These are phyloP conservation scores for Stevia rebaudiana DNA, from an alignment of 140 eudicot species.

Conservation along the genomic window DNA sequence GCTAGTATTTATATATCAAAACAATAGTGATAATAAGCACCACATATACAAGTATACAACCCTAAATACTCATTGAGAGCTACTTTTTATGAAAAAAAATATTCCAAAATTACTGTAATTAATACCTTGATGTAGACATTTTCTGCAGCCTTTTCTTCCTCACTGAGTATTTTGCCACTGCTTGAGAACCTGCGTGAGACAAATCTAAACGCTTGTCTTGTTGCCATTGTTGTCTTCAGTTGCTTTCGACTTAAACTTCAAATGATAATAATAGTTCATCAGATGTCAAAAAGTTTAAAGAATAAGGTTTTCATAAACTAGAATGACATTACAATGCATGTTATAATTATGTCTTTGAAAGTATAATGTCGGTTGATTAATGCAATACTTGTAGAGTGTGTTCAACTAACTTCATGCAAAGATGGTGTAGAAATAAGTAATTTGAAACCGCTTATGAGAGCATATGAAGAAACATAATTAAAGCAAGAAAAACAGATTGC, in stretches of 20 bases:
- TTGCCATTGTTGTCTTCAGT: conserved; percentile 45
- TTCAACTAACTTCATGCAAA: neutral
- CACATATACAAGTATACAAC: neutral
- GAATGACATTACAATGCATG: neutral
- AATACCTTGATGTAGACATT: conserved; percentile 88
- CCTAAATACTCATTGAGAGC: neutral
- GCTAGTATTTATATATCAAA: conserved; percentile 8
- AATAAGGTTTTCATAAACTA: neutral
- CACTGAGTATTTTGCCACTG: conserved; percentile 64
- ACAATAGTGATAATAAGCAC: neutral
- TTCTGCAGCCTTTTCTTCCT: conserved; percentile 99
- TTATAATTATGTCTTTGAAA: neutral
- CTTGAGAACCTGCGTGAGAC: conserved; percentile 72
- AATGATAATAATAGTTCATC: neutral
- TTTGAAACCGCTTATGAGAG: neutral
- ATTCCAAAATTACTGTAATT: too few relatives aligned
- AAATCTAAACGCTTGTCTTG: conserved; percentile 51
- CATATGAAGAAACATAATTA: neutral
- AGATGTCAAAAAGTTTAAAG: neutral
- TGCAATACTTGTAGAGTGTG: neutral
- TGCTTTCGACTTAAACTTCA: conserved; percentile 24
- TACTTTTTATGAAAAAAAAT: conserved; percentile 5
- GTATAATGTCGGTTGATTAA: neutral
- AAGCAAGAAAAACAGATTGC: conserved; percentile 1
- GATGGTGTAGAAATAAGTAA: neutral